Evolutionary conservation across 345 rosid species (phyloP), one percentile per base, ranked within the genome.

Genomic region (Euphorbia peplus): DNA sequence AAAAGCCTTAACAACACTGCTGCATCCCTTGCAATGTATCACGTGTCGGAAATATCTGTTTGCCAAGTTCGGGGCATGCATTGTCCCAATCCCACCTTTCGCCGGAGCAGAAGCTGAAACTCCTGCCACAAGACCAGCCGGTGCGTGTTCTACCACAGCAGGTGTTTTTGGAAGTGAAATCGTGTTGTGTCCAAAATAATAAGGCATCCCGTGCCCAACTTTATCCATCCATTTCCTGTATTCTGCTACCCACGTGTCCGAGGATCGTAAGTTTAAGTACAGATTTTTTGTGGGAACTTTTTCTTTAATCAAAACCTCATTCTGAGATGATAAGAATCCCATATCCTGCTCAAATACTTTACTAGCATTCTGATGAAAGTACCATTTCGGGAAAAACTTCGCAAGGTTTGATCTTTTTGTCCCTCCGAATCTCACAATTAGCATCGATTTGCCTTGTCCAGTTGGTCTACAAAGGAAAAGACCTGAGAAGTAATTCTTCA

Each of bases 151-250:
- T 21, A 91, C 87, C 4, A 93, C 90, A 0, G 96, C 96, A 72
- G 95, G 91, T 37, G 76, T 62, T 76, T 83, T 56, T 0, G 97
- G 97, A 65, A 83, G 83, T 67, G 84, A 85, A 51, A 89, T 81
- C 11, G 95, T 85, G 82, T 64, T 79, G 81, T 91, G 89, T 5
- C 97, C 96, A 21, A 93, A 86, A 85, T 93, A 79, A 47, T 89
- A 93, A 59, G 98, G 98, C 97, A 93, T 93, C 54, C 98, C 98
- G 4, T 91, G 98, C 55, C 98, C 98, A 50, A 88, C 97, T 79
- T 85, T 91, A 66, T 93, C 97, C 97, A 91, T 93, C 97, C 97
- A 91, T 68, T 91, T 91, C 81, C 98, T 75, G 79, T 93, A 93
- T 56, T 93, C 96, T 1, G 87, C 82, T 16, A 93, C 91, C 96